A percentile compares a stretch with the other conserved stretches of the same genome.
Conservation (phyloP, 768 basidiomycete species). For the Phanerochaete sordida region DNA sequence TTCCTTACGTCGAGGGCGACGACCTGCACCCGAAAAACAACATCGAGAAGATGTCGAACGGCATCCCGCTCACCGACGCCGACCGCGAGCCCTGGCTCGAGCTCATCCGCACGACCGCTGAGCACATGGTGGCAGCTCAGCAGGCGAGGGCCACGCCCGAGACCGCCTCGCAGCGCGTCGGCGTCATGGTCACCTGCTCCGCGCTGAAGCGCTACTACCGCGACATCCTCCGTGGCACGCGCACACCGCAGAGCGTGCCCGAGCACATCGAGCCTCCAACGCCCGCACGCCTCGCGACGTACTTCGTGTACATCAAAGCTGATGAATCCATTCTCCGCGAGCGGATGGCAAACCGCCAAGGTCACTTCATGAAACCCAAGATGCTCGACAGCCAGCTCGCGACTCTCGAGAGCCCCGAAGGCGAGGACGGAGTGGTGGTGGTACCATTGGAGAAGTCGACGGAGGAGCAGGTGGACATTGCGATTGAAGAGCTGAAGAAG, state of each 20-base stretch:
- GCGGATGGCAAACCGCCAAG: conserved; percentile 52
- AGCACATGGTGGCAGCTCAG: conserved; percentile 34
- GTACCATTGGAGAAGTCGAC: conserved; percentile 53
- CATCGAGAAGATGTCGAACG: conserved; percentile 83
- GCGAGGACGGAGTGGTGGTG: conserved; percentile 63
- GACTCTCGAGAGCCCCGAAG: conserved; percentile 66
- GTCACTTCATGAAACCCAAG: conserved; percentile 79
- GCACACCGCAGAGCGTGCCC: conserved; percentile 18
- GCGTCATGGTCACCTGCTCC: conserved; percentile 85
- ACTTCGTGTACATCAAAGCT: conserved; percentile 80
- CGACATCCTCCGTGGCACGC: conserved; percentile 67
- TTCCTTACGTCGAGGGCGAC: conserved; percentile 89
- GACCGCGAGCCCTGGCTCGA: conserved; percentile 88
- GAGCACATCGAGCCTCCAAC: conserved; percentile 17
- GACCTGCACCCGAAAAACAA: conserved; percentile 80
- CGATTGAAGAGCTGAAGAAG: conserved; percentile 37
- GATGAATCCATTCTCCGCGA: conserved; percentile 49
- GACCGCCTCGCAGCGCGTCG: conserved; percentile 25
- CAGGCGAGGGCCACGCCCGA: conserved; percentile 12
- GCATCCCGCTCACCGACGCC: conserved; percentile 70
- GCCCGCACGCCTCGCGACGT: conserved; percentile 47
- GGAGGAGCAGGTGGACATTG: conserved; percentile 50
- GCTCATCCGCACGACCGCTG: conserved; percentile 63
- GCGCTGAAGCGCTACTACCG: conserved; percentile 81
- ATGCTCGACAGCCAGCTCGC: conserved; percentile 81